Percentiles rank a stretch among this genome's conserved stretches.
Conservation (phyloP, 768 basidiomycete genomes). For the Collybia sordida region DNA sequence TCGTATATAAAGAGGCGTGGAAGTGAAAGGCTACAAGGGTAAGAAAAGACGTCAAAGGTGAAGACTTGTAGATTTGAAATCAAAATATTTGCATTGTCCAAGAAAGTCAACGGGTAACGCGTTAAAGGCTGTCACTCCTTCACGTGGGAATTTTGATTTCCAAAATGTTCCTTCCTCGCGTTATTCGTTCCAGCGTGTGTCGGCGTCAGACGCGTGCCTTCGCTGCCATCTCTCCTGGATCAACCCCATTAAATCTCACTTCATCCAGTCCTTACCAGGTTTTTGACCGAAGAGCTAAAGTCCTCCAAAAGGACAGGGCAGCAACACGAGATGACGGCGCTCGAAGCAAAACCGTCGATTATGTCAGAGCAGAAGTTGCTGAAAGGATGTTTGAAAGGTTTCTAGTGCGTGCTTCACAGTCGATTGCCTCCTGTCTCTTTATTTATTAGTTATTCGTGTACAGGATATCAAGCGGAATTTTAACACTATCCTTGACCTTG, state of each 20-base stretch:
- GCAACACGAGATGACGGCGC: conserved; percentile 54
- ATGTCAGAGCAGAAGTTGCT: conserved; percentile 87
- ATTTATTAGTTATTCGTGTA: conserved; percentile 2
- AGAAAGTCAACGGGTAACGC: too few species aligned
- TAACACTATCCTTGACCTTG: conserved; percentile 78
- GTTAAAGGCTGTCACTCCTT: neutral
- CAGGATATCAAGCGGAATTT: conserved; percentile 94
- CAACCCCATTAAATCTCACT: conserved; percentile 38
- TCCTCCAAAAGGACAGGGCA: conserved; percentile 74
- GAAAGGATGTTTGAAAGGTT: conserved; percentile 90
- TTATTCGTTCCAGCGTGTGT: conserved; percentile 11
- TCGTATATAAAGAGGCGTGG: too few species aligned
- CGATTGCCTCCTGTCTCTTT: neutral
- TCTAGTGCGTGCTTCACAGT: conserved; percentile 47
- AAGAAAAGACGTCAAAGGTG: too few species aligned
- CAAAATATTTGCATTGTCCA: neutral
- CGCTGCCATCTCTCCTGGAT: conserved; percentile 48
- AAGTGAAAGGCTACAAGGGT: too few species aligned
- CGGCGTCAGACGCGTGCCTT: conserved; percentile 35
- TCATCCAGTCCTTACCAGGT: conserved; percentile 72
- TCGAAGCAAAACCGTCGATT: conserved; percentile 81
- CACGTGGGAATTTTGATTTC: conserved; percentile 13
- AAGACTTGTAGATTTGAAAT: neutral
- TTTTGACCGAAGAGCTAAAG: conserved; percentile 84
- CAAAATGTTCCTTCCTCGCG: conserved; percentile 21